Evolutionary conservation across 768 basidiomycete genomes (phyloP), one percentile per base, ranked within the genome.

Genomic region (Tylopilus sp.): DNA sequence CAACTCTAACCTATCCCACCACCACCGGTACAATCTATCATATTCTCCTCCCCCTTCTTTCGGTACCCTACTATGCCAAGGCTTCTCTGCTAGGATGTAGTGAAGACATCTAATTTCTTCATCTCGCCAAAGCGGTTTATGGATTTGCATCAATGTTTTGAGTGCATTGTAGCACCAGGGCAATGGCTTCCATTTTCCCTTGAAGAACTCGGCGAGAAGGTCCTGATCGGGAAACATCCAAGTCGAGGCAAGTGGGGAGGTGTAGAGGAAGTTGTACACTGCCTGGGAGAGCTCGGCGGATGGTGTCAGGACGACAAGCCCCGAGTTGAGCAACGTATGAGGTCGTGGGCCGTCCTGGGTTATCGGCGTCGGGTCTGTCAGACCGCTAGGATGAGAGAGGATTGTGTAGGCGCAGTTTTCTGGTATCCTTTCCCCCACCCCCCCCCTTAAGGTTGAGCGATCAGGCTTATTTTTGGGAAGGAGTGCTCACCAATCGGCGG

Each of bases 181-280:
- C 36, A 95, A 69, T 5, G 89, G 85, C 47, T 74, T 78, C 89
- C 91, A 94, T 64, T 69, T 82, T 17, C 86, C 87, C 49, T 76
- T 69, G 74, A 95, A 98, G 63, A 83, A 81, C 28, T 78, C 79
- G 1, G 94, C 79, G 28, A 98, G 80, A 28, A 97, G 77, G 59
- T 99, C 95, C 68, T 99, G 95, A 68, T 99, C 95, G 1, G 92
- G 85, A 67, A 98, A 97, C n/a, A 67, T 69, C 73, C 79, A 85
- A 0, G 73, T 72, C 4, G 75, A 52, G 8, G 88, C 72, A 10
- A 76, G 72, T 3, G 80, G 78, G 9, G 79, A 80, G 5, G 73
- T 79, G 48, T 57, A 28, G 25, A 71, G 48, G 79, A 71, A 47
- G 67, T 67, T 44, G 68, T 71, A 53, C 64, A 98, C 76, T 8